Base-by-base conservation (phyloP, 2,329 filamentous ascomycete species). In the Aspergillus proliferans region DNA sequence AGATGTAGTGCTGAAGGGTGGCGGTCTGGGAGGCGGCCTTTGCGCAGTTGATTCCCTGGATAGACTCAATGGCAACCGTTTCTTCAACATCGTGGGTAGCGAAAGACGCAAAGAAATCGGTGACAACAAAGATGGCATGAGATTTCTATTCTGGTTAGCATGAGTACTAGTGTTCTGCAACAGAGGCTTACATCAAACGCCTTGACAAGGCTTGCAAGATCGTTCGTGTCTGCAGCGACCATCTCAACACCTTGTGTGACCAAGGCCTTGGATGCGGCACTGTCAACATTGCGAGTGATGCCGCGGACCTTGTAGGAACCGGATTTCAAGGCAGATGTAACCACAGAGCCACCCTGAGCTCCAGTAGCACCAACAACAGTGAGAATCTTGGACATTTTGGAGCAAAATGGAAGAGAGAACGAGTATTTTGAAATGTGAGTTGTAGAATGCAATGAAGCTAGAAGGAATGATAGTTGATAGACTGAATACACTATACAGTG, bases 1-100 rank as follows among this genome's bases (percentile, higher is more conserved):
- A 76, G 47, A 76, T 63, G 54, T 69, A 76, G 51, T 76, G 71
- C 47, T 72, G 59, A 1, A 77, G 63, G 0, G 69, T 67, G 0
- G 55, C 12, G 0, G 62, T 70, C 6, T 56, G 50, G 0, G 67
- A 62, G 0, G 74, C 74, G 2, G 73, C 73, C 4, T 64, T 63
- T 3, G 72, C 73, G 4, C 76, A 50, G 38, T 72, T 75, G 54
- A 66, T 70, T 5, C 68, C 73, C 38, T 74, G 71, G 9, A 50
- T 47, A 14, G 59, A 57, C 58, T 77, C 75, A 18, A 67, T 59
- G 1, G 67, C 59, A 12, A 69, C 65, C 0, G 70, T 61, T 33
- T 66, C 59, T 2, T 68, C 57, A 5, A 63, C 54, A 0, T 63
- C 62, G 3, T 53, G 10, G 1, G 43, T 58, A 3, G 56, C 49